Conservation (phyloP, 2,329 filamentous ascomycete species). For the Aplosporella prunicola region DNA sequence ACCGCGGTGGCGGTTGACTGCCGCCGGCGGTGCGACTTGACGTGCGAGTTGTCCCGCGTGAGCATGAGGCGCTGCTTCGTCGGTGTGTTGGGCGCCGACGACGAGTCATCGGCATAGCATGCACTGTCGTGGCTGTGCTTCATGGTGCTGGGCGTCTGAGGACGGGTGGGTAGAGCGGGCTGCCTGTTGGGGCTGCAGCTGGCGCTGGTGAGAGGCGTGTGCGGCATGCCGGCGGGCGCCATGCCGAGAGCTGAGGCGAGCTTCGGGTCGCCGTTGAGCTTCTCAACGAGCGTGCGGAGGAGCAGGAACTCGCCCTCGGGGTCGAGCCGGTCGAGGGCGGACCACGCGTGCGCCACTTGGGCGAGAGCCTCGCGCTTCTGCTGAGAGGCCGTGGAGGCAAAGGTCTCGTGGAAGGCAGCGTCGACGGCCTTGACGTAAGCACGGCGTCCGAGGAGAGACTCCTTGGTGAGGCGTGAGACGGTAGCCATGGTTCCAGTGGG, state of each 20-base stretch:
- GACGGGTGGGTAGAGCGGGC: conserved; percentile 4
- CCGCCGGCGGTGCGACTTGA: conserved; percentile 61
- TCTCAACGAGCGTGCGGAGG: conserved; percentile 66
- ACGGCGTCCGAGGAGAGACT: conserved; percentile 70
- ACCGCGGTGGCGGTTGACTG: conserved; percentile 24
- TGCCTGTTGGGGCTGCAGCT: neutral
- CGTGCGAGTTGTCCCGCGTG: conserved; percentile 73
- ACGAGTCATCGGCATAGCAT: conserved; percentile 14
- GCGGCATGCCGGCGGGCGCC: conserved; percentile 16
- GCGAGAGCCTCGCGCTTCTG: conserved; percentile 78
- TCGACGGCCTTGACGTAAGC: conserved; percentile 76
- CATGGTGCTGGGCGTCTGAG: conserved; percentile 17
- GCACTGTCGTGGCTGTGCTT: conserved; percentile 19
- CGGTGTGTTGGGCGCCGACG: neutral
- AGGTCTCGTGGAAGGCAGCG: conserved; percentile 71
- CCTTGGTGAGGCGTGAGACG: conserved; percentile 48
- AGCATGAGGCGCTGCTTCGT: conserved; percentile 57
- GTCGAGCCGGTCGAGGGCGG: conserved; percentile 72
- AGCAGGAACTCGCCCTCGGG: conserved; percentile 85
- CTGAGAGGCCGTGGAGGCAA: conserved; percentile 63
- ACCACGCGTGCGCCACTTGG: conserved; percentile 76
- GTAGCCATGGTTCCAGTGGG: conserved; percentile 30
- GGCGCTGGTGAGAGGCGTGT: neutral
- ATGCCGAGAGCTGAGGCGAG: conserved; percentile 41
- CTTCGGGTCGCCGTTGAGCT: conserved; percentile 60